These are phyloP conservation scores for Sporothrix brunneoviolacea DNA, from an alignment of 2,329 filamentous ascomycete species.

Conservation along the genomic window DNA sequence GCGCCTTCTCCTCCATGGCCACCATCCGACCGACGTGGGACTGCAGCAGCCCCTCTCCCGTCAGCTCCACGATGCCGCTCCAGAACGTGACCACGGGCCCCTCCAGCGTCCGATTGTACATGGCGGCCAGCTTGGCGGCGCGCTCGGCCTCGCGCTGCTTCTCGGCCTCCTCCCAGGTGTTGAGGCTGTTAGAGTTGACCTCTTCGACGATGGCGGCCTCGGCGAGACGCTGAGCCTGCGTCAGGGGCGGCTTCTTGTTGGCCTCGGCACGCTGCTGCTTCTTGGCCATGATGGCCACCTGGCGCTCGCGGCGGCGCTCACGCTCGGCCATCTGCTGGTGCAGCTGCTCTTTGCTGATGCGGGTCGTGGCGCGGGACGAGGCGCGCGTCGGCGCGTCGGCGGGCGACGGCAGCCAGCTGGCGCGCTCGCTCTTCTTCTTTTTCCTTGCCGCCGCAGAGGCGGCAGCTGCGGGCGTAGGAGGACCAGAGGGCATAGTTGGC, in stretches of 20 bases:
- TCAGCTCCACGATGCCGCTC: slow-evolving; percentile 82
- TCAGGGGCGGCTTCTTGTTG: slow-evolving; percentile 72
- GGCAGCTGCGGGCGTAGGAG: slow-evolving; percentile 28
- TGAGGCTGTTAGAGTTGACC: slow-evolving; percentile 81
- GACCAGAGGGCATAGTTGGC: no score
- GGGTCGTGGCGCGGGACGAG: slow-evolving; percentile 52
- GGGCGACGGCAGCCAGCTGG: slow-evolving; percentile 50
- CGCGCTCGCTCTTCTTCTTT: slow-evolving; percentile 56
- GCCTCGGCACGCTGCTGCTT: slow-evolving; percentile 66
- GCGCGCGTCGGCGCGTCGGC: slow-evolving; percentile 52
- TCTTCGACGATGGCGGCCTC: slow-evolving; percentile 80
- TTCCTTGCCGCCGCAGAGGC: slow-evolving; percentile 38
- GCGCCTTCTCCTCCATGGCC: slow-evolving; percentile 53
- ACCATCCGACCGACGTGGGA: slow-evolving; percentile 58
- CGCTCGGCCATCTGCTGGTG: slow-evolving; percentile 69
- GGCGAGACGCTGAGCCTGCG: slow-evolving; percentile 75
- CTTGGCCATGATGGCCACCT: slow-evolving; percentile 60
- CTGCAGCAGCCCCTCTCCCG: slow-evolving; percentile 63
- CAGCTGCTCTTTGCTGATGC: slow-evolving; percentile 53
- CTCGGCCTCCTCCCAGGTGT: slow-evolving; percentile 90
- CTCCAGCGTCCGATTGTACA: slow-evolving; percentile 79
- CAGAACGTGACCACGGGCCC: slow-evolving; percentile 88
- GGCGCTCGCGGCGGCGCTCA: slow-evolving; percentile 63
- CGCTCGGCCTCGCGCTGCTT: slow-evolving; percentile 81
- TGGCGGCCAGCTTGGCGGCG: slow-evolving; percentile 72